These are phyloP conservation scores for Neonectria neomacrospora DNA, from an alignment of 2,329 filamentous ascomycete species.

Conservation along the genomic window DNA sequence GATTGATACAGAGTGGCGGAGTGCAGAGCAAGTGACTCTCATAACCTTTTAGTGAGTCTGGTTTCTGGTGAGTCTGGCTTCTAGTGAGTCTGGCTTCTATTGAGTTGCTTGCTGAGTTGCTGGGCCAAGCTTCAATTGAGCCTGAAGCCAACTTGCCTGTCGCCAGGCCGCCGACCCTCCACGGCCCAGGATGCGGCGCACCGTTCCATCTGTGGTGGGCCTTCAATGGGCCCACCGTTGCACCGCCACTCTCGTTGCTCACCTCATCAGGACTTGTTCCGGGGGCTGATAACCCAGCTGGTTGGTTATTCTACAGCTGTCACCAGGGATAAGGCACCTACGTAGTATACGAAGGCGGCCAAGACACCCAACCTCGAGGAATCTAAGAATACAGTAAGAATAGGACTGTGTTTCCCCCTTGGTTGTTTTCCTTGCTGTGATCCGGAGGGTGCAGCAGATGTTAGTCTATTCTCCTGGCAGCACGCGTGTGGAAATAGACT, in stretches of 20 bases:
- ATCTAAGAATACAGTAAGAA: neutral
- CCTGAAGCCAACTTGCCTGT: neutral
- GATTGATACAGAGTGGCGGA: conserved; percentile 7
- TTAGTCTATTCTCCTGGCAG: conserved; percentile 1
- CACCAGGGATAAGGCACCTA: conserved; percentile 9
- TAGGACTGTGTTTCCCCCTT: neutral
- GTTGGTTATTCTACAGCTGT: conserved; percentile 12
- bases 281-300: conserved; percentile 15
- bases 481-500: neutral
- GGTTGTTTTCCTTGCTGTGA: neutral
- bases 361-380: neutral
- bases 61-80: neutral
- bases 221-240: conserved; percentile 12
- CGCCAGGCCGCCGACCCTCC: conserved; percentile 11
- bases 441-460: neutral
- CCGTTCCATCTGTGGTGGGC: conserved; percentile 21
- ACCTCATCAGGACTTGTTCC: conserved; percentile 3
- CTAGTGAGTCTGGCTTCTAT: neutral
- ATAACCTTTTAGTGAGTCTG: neutral
- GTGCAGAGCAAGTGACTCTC: conserved; percentile 14
- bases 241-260: conserved; percentile 26
- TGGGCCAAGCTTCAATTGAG: too few relatives aligned
- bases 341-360: conserved; percentile 13
- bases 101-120: neutral
- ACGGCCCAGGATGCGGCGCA: conserved; percentile 15